A percentile compares a stretch with the other conserved stretches of the same genome.
Evolutionary conservation across 2,329 filamentous ascomycete species (phyloP).

Genomic region (Berkeleyomyces rouxiae): DNA sequence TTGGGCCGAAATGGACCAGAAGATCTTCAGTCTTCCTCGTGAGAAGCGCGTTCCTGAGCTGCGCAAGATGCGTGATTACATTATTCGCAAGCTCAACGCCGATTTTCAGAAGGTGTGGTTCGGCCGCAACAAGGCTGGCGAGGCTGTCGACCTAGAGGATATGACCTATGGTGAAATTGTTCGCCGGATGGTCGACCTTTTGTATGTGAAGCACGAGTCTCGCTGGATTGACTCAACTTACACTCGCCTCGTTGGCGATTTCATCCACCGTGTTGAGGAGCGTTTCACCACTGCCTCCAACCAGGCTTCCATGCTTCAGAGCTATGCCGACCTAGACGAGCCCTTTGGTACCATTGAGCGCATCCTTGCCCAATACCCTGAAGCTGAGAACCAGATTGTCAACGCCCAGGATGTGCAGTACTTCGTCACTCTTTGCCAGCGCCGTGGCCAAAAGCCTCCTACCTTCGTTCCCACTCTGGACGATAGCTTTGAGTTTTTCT

Average conservation of each 20-base stretch:
- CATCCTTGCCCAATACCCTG: conserved; percentile 69
- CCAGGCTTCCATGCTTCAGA: conserved; percentile 72
- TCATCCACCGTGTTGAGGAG: conserved; percentile 92
- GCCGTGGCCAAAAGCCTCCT: conserved; percentile 85
- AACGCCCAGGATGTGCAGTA: conserved; percentile 97
- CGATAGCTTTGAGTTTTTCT: conserved; percentile 96
- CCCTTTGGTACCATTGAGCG: conserved; percentile 64
- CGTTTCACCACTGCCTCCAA: conserved; percentile 64
- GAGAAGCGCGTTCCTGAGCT: conserved; percentile 79
- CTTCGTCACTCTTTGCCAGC: conserved; percentile 83
- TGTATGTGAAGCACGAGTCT: conserved; percentile 80
- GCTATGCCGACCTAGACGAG: conserved; percentile 69
- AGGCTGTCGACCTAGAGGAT: conserved; percentile 77
- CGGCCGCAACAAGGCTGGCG: conserved; percentile 62
- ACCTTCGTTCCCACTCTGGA: conserved; percentile 93
- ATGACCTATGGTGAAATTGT: conserved; percentile 91
- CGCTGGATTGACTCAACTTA: conserved; percentile 85
- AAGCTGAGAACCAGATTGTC: conserved; percentile 79
- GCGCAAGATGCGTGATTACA: conserved; percentile 75
- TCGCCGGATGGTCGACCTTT: conserved; percentile 70
- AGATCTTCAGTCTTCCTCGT: conserved; percentile 93
- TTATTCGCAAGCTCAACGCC: conserved; percentile 89
- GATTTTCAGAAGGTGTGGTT: conserved; percentile 98
- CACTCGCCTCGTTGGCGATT: conserved; percentile 73
- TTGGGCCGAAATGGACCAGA: conserved; percentile 98